Evolutionary conservation across 768 basidiomycete species (phyloP).

Genomic region (Roridomyces roridus): DNA sequence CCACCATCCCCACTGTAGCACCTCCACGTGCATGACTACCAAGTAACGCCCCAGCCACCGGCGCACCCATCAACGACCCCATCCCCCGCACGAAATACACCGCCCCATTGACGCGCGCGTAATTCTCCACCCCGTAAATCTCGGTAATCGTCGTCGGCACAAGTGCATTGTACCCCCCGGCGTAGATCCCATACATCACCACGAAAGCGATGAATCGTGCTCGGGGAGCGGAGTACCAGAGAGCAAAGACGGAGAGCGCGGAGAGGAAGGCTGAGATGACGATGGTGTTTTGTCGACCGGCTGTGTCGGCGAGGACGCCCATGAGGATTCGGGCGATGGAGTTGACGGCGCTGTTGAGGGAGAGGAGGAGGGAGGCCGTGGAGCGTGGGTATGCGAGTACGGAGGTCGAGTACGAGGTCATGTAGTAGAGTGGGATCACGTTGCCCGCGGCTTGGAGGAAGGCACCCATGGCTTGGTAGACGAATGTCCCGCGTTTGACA

Average conservation of each 20-base stretch:
- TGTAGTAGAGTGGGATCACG: constrained; percentile 49
- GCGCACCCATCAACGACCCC: constrained; percentile 47
- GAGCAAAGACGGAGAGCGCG: constrained; percentile 42
- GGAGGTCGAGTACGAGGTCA: constrained; percentile 47
- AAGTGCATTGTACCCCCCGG: constrained; percentile 52
- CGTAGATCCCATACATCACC: constrained; percentile 47
- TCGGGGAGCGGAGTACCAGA: constrained; percentile 48
- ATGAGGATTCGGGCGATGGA: constrained; percentile 45
- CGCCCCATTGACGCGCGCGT: constrained; percentile 46
- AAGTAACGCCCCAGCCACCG: constrained; percentile 47
- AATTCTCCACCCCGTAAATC: constrained; percentile 49
- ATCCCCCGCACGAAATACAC: constrained; percentile 50
- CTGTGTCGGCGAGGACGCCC: constrained; percentile 47
- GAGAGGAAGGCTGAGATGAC: constrained; percentile 42
- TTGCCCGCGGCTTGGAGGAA: constrained; percentile 53
- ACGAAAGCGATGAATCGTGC: constrained; percentile 46
- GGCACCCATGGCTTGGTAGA: constrained; percentile 47
- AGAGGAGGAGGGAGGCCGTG: constrained; percentile 45
- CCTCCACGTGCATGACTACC: constrained; percentile 35
- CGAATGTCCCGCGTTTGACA: constrained; percentile 46
- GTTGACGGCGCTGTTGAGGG: constrained; percentile 50
- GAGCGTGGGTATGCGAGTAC: constrained; percentile 44
- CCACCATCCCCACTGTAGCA: constrained; percentile 2
- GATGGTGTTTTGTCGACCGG: constrained; percentile 53
- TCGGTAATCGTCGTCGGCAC: constrained; percentile 51